Percentiles rank a stretch among this genome's conserved stretches.
phyloP scores from a whole-genome alignment of 768 basidiomycete species.

The Sistotremastrum niveocremeum region DNA sequence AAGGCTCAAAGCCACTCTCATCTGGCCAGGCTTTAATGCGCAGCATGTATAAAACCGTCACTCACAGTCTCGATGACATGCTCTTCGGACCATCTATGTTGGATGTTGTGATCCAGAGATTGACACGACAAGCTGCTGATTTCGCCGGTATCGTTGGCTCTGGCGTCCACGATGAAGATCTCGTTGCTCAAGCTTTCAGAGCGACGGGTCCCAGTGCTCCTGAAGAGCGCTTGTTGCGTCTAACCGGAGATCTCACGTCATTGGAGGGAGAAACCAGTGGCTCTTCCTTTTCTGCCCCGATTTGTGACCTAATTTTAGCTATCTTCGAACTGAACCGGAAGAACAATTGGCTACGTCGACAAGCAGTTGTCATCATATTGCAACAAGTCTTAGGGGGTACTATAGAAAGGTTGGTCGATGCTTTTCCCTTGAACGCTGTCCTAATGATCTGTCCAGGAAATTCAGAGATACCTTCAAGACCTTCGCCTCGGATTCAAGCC shows the following conservation, averaged over 20 bases:
- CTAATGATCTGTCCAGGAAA: conserved; percentile 40
- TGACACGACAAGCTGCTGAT: conserved; percentile 82
- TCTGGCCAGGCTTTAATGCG: conserved; percentile 62
- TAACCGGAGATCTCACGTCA: conserved; percentile 67
- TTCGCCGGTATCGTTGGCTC: conserved; percentile 74
- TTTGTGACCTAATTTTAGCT: conserved; percentile 85
- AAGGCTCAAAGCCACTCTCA: conserved; percentile 31
- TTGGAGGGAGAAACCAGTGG: conserved; percentile 81
- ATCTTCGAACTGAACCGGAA: conserved; percentile 92
- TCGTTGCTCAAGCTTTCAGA: conserved; percentile 67
- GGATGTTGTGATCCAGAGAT: conserved; percentile 84
- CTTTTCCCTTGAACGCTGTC: neutral
- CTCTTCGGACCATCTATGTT: conserved; percentile 94
- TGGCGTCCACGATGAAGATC: conserved; percentile 69
- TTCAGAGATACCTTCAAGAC: conserved; percentile 64
- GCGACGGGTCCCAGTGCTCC: conserved; percentile 51
- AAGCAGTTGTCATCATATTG: conserved; percentile 91
- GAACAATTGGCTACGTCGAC: conserved; percentile 91
- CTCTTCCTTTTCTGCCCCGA: conserved; percentile 83
- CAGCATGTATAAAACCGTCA: conserved; percentile 80
- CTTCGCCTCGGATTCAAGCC: conserved; percentile 51
- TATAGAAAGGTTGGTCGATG: conserved; percentile 65
- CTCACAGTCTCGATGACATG: conserved; percentile 94
- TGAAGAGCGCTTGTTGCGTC: conserved; percentile 56
- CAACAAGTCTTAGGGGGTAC: conserved; percentile 94